Conservation (phyloP, 2,329 filamentous ascomycete genomes). For the Sordariomycetes sp. region DNA sequence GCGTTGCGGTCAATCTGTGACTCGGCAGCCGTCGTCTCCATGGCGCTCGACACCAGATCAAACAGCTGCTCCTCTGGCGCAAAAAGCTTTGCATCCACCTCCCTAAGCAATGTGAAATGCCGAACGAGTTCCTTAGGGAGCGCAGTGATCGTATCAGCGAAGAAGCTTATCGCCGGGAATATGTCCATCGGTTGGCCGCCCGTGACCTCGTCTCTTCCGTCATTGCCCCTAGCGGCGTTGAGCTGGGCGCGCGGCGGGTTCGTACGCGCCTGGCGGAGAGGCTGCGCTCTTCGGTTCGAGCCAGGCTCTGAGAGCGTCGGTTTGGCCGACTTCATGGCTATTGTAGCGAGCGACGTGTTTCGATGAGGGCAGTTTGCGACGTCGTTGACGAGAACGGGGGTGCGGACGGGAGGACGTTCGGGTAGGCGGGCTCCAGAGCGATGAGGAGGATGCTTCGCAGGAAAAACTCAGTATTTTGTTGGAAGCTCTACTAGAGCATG, state of each 20-base stretch:
- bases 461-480: background rate
- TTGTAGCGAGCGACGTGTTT: conserved; percentile 1
- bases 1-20: conserved; percentile 32
- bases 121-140: conserved; percentile 91
- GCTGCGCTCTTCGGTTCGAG: conserved; percentile 52
- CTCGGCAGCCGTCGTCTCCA: conserved; percentile 39
- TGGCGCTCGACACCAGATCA: conserved; percentile 60
- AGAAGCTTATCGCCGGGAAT: conserved; percentile 60
- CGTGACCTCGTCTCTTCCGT: conserved; percentile 32
- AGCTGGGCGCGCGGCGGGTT: conserved; percentile 51
- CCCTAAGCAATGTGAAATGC: conserved; percentile 91
- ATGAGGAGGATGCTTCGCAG: background rate
- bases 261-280: conserved; percentile 54
- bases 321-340: conserved; percentile 48
- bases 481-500: background rate
- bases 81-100: conserved; percentile 95
- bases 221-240: conserved; percentile 31
- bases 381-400: background rate
- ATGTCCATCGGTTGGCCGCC: conserved; percentile 56
- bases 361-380: conserved; percentile 1
- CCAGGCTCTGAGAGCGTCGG: conserved; percentile 28
- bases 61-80: conserved; percentile 76
- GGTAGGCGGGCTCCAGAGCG: background rate
- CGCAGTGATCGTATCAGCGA: conserved; percentile 85
- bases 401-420: background rate